A percentile compares a stretch with the other conserved stretches of the same genome.
Evolutionary conservation across 2,329 filamentous ascomycete species (phyloP).

Genomic region (Pyrenochaeta sp.): DNA sequence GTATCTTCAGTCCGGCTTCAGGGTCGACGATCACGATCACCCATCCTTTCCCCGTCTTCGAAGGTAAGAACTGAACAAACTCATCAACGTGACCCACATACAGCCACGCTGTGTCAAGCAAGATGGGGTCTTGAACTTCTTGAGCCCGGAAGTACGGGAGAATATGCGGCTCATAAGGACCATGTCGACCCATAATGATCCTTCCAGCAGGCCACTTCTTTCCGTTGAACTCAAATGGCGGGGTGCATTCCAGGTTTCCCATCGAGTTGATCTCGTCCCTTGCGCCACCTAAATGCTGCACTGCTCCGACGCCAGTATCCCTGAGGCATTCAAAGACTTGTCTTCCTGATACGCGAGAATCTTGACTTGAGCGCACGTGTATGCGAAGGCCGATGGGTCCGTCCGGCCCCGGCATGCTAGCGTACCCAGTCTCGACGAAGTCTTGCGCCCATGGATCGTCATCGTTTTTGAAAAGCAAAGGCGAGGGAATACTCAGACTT

Average conservation of each 20-base stretch:
- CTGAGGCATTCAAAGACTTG: constrained; percentile 47
- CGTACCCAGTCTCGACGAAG: constrained; percentile 51
- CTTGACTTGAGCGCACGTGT: constrained; percentile 40
- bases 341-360: constrained; percentile 35
- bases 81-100: constrained; percentile 47
- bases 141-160: constrained; percentile 45
- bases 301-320: constrained; percentile 40
- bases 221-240: constrained; percentile 35
- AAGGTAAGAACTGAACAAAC: constrained; percentile 46
- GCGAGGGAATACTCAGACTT: constrained; percentile 14
- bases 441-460: constrained; percentile 53
- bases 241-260: constrained; percentile 53
- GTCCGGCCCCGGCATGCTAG: constrained; percentile 50
- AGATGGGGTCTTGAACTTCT: constrained; percentile 47
- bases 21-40: constrained; percentile 4
- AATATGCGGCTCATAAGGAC: constrained; percentile 27
- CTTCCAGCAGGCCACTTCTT: constrained; percentile 28
- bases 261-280: constrained; percentile 30
- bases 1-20: not conserved
- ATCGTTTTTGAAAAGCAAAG: constrained; percentile 31
- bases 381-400: constrained; percentile 45
- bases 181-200: constrained; percentile 28
- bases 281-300: constrained; percentile 34
- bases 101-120: constrained; percentile 47
- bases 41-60: constrained; percentile 5